Conservation (phyloP, 805 yeast species). For the Hyphopichia homilentoma region DNA sequence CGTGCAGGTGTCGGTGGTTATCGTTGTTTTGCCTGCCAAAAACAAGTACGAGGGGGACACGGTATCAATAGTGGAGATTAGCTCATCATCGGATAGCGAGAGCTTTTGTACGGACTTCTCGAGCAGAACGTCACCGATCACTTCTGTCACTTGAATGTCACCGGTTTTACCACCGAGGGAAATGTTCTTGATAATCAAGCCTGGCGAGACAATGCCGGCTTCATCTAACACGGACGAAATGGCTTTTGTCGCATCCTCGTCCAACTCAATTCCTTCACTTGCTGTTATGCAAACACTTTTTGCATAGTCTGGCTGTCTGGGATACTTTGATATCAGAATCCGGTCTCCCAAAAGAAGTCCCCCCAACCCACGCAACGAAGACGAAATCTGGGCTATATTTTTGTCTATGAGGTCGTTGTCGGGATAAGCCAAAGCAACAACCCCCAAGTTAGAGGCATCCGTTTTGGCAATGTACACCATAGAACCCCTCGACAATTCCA, state of each 20-base stretch:
- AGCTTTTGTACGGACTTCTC: slow-evolving; percentile 33
- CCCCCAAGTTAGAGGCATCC: slow-evolving; percentile 43
- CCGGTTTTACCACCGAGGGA: slow-evolving; percentile 12
- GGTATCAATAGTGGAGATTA: slow-evolving; percentile 8
- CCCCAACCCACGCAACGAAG: slow-evolving; percentile 24
- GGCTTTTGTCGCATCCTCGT: slow-evolving; percentile 4
- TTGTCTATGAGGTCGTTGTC: slow-evolving; percentile 27
- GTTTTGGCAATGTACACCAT: slow-evolving; percentile 40
- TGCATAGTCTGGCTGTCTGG: slow-evolving; percentile 46
- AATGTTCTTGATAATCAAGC: slow-evolving; percentile 33
- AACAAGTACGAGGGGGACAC: slow-evolving; percentile 49
- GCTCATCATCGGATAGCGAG: slow-evolving; percentile 20
- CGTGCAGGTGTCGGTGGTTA: not conserved
- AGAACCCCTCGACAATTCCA: slow-evolving; percentile 45
- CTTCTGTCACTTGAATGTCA: slow-evolving; percentile 24
- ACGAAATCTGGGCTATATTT: slow-evolving; percentile 26
- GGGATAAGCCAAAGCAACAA: slow-evolving; percentile 39
- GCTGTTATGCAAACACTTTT: slow-evolving; percentile 12
- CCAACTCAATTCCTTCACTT: not conserved
- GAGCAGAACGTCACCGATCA: slow-evolving; percentile 27
- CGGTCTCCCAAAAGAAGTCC: slow-evolving; percentile 48
- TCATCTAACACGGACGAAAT: slow-evolving; percentile 44
- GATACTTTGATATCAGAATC: slow-evolving; percentile 41
- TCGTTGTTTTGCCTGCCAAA: slow-evolving; percentile 17
- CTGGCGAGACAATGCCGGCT: slow-evolving; percentile 60